phyloP scores from a whole-genome alignment of 2,329 filamentous ascomycete genomes.

The Colletotrichum simmondsii region DNA sequence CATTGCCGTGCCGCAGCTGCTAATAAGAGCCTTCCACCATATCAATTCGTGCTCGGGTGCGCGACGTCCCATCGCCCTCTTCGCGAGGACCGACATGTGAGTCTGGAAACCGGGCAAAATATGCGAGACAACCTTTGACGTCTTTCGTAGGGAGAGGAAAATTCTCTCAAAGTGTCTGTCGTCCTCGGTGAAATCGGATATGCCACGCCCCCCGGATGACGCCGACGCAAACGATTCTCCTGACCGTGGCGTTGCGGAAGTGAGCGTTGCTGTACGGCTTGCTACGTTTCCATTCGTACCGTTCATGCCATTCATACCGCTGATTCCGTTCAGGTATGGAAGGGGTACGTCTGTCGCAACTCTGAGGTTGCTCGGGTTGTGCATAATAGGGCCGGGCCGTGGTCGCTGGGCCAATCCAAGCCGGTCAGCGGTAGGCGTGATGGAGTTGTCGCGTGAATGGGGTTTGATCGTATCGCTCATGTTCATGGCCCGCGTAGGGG shows the following conservation, averaged over 20 bases:
- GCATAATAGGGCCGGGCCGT: slow-evolving; percentile 50
- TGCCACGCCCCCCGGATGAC: slow-evolving; percentile 59
- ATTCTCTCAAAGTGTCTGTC: slow-evolving; percentile 86
- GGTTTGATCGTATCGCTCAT: slow-evolving; percentile 61
- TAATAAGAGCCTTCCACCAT: slow-evolving; percentile 77
- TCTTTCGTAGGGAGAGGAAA: slow-evolving; percentile 78
- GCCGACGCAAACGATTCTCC: slow-evolving; percentile 81
- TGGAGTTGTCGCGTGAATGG: slow-evolving; percentile 62
- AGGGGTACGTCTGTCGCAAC: slow-evolving; percentile 66
- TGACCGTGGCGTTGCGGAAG: slow-evolving; percentile 79
- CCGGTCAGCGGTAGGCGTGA: slow-evolving; percentile 64
- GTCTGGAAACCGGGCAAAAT: slow-evolving; percentile 76
- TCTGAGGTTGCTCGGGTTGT: slow-evolving; percentile 64
- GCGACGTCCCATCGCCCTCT: slow-evolving; percentile 70
- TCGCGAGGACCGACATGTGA: slow-evolving; percentile 73
- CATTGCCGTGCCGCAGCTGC: slow-evolving; percentile 76
- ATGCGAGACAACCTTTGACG: slow-evolving; percentile 78
- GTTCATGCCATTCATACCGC: slow-evolving; percentile 34
- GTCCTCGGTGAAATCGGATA: slow-evolving; percentile 76
- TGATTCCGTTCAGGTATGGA: slow-evolving; percentile 63
- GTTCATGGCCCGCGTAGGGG: slow-evolving; percentile 15
- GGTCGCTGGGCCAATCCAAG: slow-evolving; percentile 50
- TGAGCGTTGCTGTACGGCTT: slow-evolving; percentile 62
- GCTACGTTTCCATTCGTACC: slow-evolving; percentile 48
- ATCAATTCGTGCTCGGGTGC: slow-evolving; percentile 69